These are phyloP conservation scores for Hypomyces perniciosus DNA, from an alignment of 2,329 filamentous ascomycete genomes.

Conservation along the genomic window DNA sequence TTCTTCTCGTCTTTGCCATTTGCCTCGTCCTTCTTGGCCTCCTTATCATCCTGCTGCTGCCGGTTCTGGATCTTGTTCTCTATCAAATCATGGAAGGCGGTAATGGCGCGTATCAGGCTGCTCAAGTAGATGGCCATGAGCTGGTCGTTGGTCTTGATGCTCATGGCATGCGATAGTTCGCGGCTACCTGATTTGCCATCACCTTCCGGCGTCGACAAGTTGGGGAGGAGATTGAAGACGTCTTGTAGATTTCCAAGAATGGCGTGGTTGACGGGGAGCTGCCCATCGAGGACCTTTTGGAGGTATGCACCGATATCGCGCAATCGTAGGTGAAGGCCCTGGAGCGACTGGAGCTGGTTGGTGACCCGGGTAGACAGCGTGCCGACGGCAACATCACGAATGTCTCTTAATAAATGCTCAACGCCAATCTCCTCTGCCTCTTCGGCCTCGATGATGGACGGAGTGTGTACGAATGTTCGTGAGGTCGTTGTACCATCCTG, in stretches of 20 bases:
- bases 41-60: constrained; percentile 93
- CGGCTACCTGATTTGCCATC: constrained; percentile 62
- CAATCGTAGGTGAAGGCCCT: constrained; percentile 89
- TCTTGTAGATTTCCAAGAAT: constrained; percentile 98
- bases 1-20: constrained; percentile 57
- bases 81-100: constrained; percentile 97
- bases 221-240: constrained; percentile 96
- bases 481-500: constrained; percentile 95
- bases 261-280: constrained; percentile 92
- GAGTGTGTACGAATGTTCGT: constrained; percentile 97
- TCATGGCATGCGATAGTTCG: constrained; percentile 93
- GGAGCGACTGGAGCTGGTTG: constrained; percentile 93
- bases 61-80: constrained; percentile 99
- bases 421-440: constrained; percentile 99
- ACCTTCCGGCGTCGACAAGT: constrained; percentile 77
- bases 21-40: constrained; percentile 69
- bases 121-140: constrained; percentile 97
- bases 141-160: constrained; percentile 98
- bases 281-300: constrained; percentile 88
- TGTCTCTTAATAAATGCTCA: constrained; percentile 94
- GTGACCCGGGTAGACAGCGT: constrained; percentile 95
- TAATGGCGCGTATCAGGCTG: constrained; percentile 94
- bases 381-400: constrained; percentile 94
- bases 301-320: constrained; percentile 94
- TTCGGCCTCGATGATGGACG: constrained; percentile 96